A percentile compares a stretch with the other conserved stretches of the same genome.
These are phyloP conservation scores for Magnusiomyces fungicola DNA, from an alignment of 1,139 yeast species.

Conservation along the genomic window DNA sequence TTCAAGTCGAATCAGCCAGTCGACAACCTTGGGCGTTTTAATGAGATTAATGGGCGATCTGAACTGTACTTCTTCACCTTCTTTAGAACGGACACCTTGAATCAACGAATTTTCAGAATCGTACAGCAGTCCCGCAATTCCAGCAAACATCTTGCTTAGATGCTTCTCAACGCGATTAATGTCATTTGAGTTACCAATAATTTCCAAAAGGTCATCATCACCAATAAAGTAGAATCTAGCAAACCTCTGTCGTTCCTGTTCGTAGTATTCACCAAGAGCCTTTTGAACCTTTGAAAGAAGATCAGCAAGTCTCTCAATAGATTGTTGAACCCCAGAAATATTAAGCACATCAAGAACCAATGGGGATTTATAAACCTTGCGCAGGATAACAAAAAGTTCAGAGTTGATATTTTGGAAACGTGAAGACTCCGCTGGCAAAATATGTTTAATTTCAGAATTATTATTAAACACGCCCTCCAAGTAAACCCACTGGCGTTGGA, in stretches of 20 bases:
- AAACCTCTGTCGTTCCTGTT: slow-evolving; percentile 66
- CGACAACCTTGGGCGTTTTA: slow-evolving; percentile 42
- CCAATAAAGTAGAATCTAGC: slow-evolving; percentile 87
- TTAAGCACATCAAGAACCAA: slow-evolving; percentile 52
- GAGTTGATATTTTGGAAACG: slow-evolving; percentile 59
- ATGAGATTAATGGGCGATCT: slow-evolving; percentile 40
- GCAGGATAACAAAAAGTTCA: slow-evolving; percentile 50
- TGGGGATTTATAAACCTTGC: slow-evolving; percentile 44
- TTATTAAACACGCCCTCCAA: slow-evolving; percentile 63
- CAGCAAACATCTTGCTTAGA: slow-evolving; percentile 65
- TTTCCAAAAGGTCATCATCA: slow-evolving; percentile 79
- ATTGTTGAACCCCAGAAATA: slow-evolving; percentile 44
- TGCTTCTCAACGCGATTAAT: slow-evolving; percentile 49
- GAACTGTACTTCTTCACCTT: slow-evolving; percentile 53
- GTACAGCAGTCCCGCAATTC: slow-evolving; percentile 44
- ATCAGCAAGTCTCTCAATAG: slow-evolving; percentile 48
- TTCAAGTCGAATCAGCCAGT: slow-evolving; percentile 63
- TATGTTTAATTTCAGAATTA: slow-evolving; percentile 49
- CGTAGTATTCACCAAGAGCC: slow-evolving; percentile 72
- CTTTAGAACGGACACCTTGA: slow-evolving; percentile 48
- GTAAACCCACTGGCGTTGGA: slow-evolving; percentile 86
- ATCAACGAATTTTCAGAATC: slow-evolving; percentile 38
- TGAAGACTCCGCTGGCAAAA: slow-evolving; percentile 64
- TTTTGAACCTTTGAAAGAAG: slow-evolving; percentile 52
- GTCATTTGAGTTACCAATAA: slow-evolving; percentile 62